These are phyloP conservation scores for Avena atlantica DNA, from an alignment of 176 grass and related monocot genomes.

Conservation along the genomic window DNA sequence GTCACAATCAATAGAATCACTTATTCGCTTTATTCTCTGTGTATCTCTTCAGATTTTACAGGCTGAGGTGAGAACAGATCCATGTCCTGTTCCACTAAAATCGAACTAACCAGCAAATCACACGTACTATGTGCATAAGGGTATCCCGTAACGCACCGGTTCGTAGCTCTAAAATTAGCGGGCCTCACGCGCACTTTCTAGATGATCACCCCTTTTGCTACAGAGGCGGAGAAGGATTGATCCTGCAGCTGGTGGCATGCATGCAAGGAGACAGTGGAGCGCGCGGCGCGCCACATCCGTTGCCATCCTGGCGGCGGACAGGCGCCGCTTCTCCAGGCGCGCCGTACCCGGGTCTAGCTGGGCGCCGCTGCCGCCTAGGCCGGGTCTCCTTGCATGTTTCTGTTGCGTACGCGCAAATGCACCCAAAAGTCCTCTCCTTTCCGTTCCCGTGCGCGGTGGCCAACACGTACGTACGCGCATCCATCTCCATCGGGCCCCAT, in stretches of 20 bases:
- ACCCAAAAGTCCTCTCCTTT: background rate
- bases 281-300: background rate
- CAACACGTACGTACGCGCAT: background rate
- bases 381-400: background rate
- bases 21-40: too few relatives aligned
- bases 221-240: background rate
- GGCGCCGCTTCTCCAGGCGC: background rate
- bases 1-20: too few relatives aligned
- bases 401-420: background rate
- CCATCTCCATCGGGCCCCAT: background rate
- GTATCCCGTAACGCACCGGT: too few relatives aligned
- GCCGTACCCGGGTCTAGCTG: too few relatives aligned
- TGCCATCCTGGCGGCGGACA: slow-evolving; percentile 20
- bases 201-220: background rate
- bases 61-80: too few relatives aligned
- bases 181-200: too few relatives aligned
- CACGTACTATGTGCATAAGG: too few relatives aligned
- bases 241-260: background rate
- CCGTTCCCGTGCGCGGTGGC: background rate
- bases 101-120: too few relatives aligned
- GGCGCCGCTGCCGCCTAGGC: background rate
- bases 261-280: background rate
- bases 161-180: too few relatives aligned
- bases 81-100: too few relatives aligned
- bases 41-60: too few relatives aligned